These are phyloP conservation scores for Eustoma russellianum DNA, from an alignment of 257 asterid genomes.

Conservation along the genomic window DNA sequence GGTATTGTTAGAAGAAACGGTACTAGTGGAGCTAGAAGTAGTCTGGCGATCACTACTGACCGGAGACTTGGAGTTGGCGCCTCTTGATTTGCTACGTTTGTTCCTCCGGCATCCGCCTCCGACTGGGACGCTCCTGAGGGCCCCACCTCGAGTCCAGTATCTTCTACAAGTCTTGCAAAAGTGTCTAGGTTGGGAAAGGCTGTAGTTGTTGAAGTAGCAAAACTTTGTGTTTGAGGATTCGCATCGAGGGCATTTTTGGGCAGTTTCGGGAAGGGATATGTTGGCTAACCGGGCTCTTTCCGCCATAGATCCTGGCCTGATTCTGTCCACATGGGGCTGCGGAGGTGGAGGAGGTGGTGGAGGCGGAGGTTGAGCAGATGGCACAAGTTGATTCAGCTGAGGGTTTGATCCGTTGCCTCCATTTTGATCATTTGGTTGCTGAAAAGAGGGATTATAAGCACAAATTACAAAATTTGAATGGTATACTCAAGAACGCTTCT, in stretches of 20 bases:
- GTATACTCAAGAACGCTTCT: conserved; percentile 36
- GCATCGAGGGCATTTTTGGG: conserved; percentile 89
- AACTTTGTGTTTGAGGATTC: conserved; percentile 84
- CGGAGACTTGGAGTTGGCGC: conserved; percentile 33
- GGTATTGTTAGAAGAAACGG: conserved; percentile 30
- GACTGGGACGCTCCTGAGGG: conserved; percentile 75
- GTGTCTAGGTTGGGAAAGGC: conserved; percentile 87
- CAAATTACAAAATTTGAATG: conserved; percentile 15
- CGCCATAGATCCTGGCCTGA: conserved; percentile 82
- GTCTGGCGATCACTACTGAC: conserved; percentile 36
- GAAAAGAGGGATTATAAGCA: conserved; percentile 13
- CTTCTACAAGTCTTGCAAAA: conserved; percentile 88
- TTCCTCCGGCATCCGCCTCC: conserved; percentile 90
- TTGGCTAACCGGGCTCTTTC: conserved; percentile 89
- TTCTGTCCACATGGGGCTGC: conserved; percentile 49
- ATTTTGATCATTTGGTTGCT: conserved; percentile 41
- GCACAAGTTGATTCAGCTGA: conserved; percentile 18
- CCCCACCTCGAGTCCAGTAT: conserved; percentile 94
- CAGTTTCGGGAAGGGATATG: conserved; percentile 65
- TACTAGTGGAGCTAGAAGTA: conserved; percentile 40
- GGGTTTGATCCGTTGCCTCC: conserved; percentile 45
- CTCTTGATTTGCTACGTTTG: conserved; percentile 49
- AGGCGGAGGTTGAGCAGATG: conserved; percentile 19
- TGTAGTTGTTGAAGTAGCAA: conserved; percentile 92
- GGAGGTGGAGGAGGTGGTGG: conserved; percentile 30